Base-by-base conservation (phyloP, 768 basidiomycete species). In the Pisolithus sp. region DNA sequence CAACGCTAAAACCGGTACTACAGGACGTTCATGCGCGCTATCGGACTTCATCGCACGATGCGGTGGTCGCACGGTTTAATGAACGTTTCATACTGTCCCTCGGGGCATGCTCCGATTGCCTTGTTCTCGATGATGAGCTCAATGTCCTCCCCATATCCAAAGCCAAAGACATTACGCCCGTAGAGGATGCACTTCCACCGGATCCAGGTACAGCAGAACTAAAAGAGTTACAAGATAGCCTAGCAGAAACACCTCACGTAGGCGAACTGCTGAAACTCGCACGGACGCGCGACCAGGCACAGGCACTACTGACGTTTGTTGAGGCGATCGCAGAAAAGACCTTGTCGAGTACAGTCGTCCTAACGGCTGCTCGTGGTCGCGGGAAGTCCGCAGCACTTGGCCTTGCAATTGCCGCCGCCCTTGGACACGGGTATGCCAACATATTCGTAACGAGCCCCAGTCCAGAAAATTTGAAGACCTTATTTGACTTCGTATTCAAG, bases 401-500 rank as follows among this genome's bases (percentile, higher is more conserved):
- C 36, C 72, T 99, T 45, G 90, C 93, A 1, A 90, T 98, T 53
- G 89, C 95, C 1, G 87, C 92, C 12, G 94, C 96, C 1, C 74
- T 98, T 20, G 87, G 85, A 1, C 89, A 96, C 61, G 93, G 93
- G 23, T 98, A 98, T 65, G 88, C 89, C 48, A 99, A 99, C 68
- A 91, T 98, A 52, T 99, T 98, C 65, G 92, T 99, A 48, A 99
- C 96, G 9, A 93, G 89, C 67, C 96, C 96, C 0, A 92, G 86
- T 62, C 96, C 96, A 2, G 95, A 98, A 70, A 99, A 99, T 68
- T 73, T 99, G 72, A 94, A 89, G 73, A 98, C 95, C 0, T 66
- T 98, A n/a, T 99, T 97, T 62, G 93, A 97, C 53, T 98, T 99
- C 66, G 79, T 97, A 24, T 96, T 96, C 77, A 95, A 96, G 65